These are phyloP conservation scores for Rhodotorula sp. DNA, from an alignment of 1,284 basidiomycete genomes.

Conservation along the genomic window DNA sequence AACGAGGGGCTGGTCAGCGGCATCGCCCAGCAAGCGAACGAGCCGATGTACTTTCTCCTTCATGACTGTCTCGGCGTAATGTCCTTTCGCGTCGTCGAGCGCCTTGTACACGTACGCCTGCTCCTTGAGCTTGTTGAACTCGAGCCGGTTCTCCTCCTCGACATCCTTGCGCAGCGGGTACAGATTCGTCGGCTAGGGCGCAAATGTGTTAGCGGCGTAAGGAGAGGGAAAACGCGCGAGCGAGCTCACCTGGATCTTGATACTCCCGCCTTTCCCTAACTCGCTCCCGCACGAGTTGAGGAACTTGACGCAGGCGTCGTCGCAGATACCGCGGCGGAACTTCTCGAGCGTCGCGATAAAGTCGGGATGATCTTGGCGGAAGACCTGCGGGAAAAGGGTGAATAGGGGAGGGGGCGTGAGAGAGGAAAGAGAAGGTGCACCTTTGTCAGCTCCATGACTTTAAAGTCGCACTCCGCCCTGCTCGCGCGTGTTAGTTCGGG, in stretches of 20 bases:
- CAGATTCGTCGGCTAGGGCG: constrained; percentile 42
- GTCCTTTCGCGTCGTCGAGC: constrained; percentile 27
- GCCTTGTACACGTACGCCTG: constrained; percentile 25
- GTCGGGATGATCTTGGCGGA: constrained; percentile 41
- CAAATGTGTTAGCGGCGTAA: background rate
- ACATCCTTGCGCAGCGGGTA: constrained; percentile 31
- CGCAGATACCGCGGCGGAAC: constrained; percentile 42
- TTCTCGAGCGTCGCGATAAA: constrained; percentile 44
- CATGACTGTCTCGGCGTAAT: constrained; percentile 12
- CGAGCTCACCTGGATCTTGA: constrained; percentile 25
- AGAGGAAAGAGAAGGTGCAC: background rate
- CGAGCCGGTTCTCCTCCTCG: constrained; percentile 38
- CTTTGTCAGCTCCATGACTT: constrained; percentile 40
- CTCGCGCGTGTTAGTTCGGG: rapidly evolving
- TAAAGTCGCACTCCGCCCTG: constrained; percentile 40
- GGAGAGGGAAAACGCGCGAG: too few relatives aligned
- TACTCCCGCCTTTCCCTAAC: constrained; percentile 20
- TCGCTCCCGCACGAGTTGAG: constrained; percentile 35
- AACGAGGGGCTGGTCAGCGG: background rate
- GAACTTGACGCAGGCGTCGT: constrained; percentile 29
- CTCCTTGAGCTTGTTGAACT: constrained; percentile 37
- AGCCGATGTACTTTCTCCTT: background rate
- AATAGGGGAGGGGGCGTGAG: rapidly evolving
- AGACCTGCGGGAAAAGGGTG: constrained; percentile 32
- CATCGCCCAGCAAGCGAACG: too few relatives aligned